phyloP scores from a whole-genome alignment of 345 rosid species.

The Cardamine occulta region DNA sequence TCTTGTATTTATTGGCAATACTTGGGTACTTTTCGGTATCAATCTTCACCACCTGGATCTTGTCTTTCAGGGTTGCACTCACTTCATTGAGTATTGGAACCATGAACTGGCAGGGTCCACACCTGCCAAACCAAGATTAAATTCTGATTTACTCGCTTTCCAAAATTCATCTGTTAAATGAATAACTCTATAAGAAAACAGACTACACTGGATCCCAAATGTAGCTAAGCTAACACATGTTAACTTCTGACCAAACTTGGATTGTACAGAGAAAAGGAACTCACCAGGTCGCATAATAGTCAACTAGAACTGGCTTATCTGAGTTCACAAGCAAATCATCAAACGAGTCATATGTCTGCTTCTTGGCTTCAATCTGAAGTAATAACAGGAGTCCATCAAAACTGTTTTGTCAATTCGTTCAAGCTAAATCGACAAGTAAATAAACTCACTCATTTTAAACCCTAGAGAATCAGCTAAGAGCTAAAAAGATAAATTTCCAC shows the following conservation, averaged over 20 bases:
- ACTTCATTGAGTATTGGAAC: conserved; percentile 83
- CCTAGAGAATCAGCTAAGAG: background rate
- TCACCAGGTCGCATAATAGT: conserved; percentile 93
- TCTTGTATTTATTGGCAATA: conserved; percentile 73
- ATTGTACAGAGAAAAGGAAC: background rate
- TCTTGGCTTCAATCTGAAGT: conserved; percentile 71
- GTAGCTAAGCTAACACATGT: background rate
- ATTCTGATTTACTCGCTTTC: background rate
- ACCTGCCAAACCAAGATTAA: conserved; percentile 55
- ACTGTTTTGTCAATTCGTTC: background rate
- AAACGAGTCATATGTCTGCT: conserved; percentile 68
- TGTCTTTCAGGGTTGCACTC: conserved; percentile 64
- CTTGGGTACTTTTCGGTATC: conserved; percentile 89
- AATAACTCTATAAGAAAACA: conserved; percentile 18
- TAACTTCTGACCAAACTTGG: background rate
- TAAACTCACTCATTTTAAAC: conserved; percentile 9
- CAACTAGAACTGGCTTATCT: conserved; percentile 84
- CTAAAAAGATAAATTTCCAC: background rate
- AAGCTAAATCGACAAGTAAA: background rate
- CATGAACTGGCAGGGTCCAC: conserved; percentile 97
- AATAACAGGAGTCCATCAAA: background rate
- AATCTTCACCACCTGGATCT: conserved; percentile 81
- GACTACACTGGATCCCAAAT: conserved; percentile 3
- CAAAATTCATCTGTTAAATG: background rate
- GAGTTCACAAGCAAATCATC: conserved; percentile 72